A percentile compares a stretch with the other conserved stretches of the same genome.
phyloP scores from a whole-genome alignment of 331 rosid genomes.

The Quercus tomentella region DNA sequence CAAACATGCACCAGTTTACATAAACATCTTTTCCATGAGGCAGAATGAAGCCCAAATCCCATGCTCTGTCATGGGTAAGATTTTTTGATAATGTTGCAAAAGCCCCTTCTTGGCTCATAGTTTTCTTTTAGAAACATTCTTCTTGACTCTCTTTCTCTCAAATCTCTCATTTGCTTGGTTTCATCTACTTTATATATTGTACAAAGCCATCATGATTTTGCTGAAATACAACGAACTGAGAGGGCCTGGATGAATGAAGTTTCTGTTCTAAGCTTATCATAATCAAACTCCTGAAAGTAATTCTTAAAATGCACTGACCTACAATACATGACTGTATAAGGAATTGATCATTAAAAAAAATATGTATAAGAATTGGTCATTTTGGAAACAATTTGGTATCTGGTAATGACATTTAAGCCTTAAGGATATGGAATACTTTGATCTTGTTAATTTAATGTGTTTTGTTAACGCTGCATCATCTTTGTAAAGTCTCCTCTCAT shows the following conservation, averaged over 20 bases:
- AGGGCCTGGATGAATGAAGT: neutral
- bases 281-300: neutral
- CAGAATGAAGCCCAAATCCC: neutral
- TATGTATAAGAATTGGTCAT: too few relatives aligned
- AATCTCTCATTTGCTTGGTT: neutral
- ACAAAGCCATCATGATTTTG: neutral
- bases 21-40: neutral
- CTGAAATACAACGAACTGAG: neutral
- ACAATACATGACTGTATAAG: neutral
- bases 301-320: neutral
- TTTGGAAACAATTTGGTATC: too few relatives aligned
- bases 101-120: neutral
- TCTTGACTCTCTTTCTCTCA: neutral
- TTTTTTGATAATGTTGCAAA: neutral
- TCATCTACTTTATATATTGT: neutral
- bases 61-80: neutral
- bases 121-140: neutral
- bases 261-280: neutral
- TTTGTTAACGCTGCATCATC: neutral
- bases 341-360: neutral
- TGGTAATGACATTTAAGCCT: too few relatives aligned
- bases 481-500: neutral
- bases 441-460: neutral
- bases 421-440: too few relatives aligned
- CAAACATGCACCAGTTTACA: neutral